These are phyloP conservation scores for Kluyveromyces dobzhanskii DNA, from an alignment of 805 yeast genomes.

Conservation along the genomic window DNA sequence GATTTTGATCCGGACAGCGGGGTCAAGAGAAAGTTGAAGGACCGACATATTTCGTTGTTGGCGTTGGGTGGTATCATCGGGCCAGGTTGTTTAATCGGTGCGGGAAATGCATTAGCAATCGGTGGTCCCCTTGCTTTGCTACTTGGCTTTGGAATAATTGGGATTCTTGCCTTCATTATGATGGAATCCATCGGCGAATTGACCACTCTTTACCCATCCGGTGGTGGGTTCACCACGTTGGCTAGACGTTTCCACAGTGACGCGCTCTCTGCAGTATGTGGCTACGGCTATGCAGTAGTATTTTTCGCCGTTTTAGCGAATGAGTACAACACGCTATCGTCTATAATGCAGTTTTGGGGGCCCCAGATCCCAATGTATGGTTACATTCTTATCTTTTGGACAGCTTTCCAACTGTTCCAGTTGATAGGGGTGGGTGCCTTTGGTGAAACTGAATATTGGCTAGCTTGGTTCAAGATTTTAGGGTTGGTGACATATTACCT, in stretches of 20 bases:
- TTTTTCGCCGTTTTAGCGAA: conserved; percentile 7
- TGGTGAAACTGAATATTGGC: conserved; percentile 49
- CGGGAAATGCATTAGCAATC: conserved; percentile 7
- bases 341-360: conserved; percentile 8
- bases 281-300: conserved; percentile 10
- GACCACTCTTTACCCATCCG: conserved; percentile 4
- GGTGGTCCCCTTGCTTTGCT: conserved; percentile 12
- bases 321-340: conserved; percentile 6
- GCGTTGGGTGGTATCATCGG: conserved; percentile 7
- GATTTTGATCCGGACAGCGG: conserved; percentile 8
- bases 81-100: conserved; percentile 7
- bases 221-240: conserved; percentile 1
- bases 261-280: conserved; percentile 10
- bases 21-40: conserved; percentile 11
- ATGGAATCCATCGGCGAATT: conserved; percentile 14
- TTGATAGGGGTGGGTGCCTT: conserved; percentile 46
- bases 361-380: conserved; percentile 13
- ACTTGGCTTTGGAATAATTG: conserved; percentile 12
- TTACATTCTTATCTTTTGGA: conserved; percentile 12
- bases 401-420: conserved; percentile 16
- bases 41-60: conserved; percentile 7
- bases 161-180: conserved; percentile 9
- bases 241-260: conserved; percentile 10
- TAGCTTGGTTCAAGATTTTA: conserved; percentile 52
- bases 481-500: conserved; percentile 54